These are phyloP conservation scores for Chalciporus piperatus DNA, from an alignment of 768 basidiomycete genomes.

Conservation along the genomic window DNA sequence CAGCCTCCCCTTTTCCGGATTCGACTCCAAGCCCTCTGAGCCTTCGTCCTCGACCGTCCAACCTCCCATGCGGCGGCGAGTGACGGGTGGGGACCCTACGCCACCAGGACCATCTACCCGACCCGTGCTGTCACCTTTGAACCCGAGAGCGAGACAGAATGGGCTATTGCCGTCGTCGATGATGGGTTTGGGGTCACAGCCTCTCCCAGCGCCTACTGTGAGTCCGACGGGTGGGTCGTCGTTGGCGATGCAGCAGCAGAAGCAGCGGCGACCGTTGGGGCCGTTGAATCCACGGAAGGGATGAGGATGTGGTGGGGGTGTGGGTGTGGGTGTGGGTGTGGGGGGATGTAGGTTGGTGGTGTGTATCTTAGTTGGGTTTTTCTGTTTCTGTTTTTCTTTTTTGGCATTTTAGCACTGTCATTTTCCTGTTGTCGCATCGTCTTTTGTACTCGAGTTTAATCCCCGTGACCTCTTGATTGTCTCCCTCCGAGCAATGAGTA, in stretches of 20 bases:
- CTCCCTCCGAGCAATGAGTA: no score
- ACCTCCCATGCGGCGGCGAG: slow-evolving; percentile 57
- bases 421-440: not conserved
- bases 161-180: slow-evolving; percentile 38
- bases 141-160: slow-evolving; percentile 61
- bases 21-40: slow-evolving; percentile 37
- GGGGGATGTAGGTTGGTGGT: not conserved
- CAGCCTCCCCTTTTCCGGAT: slow-evolving; percentile 42
- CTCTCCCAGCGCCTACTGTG: slow-evolving; percentile 23
- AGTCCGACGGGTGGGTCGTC: slow-evolving; percentile 8
- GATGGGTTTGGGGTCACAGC: slow-evolving; percentile 35
- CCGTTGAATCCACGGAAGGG: slow-evolving; percentile 34
- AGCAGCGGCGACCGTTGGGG: slow-evolving; percentile 42
- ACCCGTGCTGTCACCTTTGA: slow-evolving; percentile 66
- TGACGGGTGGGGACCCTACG: slow-evolving; percentile 49
- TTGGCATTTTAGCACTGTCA: not conserved
- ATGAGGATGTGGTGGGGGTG: not conserved
- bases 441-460: not conserved
- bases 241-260: slow-evolving; percentile 35
- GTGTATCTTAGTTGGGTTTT: not conserved
- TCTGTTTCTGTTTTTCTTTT: not conserved
- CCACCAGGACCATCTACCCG: slow-evolving; percentile 21
- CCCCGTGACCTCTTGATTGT: not conserved
- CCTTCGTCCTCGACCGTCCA: slow-evolving; percentile 27
- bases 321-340: no score